Evolutionary conservation across 169 alveolate species (phyloP).

Genomic region (Eimeria sp.): DNA sequence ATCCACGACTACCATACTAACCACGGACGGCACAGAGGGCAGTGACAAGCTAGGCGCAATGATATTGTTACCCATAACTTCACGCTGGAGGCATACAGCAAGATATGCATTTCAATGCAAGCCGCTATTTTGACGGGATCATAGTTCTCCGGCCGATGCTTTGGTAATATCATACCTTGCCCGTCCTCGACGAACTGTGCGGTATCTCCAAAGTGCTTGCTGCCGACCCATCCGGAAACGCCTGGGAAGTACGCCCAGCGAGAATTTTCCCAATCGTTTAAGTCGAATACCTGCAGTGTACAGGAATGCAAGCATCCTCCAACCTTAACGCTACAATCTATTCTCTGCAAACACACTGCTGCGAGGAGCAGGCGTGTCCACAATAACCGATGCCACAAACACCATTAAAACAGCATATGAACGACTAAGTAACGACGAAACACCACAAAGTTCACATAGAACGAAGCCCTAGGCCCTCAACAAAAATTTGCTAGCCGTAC

Average conservation of each 20-base stretch:
- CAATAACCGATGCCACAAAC: background rate
- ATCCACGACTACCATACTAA: background rate
- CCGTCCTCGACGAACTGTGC: constrained; percentile 68
- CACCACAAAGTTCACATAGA: background rate
- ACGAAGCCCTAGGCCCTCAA: background rate
- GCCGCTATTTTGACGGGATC: no score
- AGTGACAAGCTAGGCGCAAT: background rate
- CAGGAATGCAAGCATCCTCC: background rate
- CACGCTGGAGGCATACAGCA: background rate
- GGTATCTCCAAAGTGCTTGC: constrained; percentile 77
- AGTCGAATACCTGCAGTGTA: constrained; percentile 74
- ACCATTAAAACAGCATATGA: background rate
- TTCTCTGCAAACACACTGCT: background rate
- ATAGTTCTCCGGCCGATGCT: no score
- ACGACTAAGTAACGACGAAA: background rate
- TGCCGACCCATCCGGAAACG: constrained; percentile 84
- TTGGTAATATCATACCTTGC: constrained; percentile 16
- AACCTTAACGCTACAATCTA: background rate
- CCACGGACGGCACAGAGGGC: background rate
- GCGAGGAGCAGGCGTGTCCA: background rate
- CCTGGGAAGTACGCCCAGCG: constrained; percentile 84
- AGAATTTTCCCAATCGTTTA: constrained; percentile 67
- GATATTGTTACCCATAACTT: background rate
- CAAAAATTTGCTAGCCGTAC: background rate
- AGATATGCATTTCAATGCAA: background rate